Conservation (phyloP, 1,284 basidiomycete species). For the Xerocomus nothofagi region DNA sequence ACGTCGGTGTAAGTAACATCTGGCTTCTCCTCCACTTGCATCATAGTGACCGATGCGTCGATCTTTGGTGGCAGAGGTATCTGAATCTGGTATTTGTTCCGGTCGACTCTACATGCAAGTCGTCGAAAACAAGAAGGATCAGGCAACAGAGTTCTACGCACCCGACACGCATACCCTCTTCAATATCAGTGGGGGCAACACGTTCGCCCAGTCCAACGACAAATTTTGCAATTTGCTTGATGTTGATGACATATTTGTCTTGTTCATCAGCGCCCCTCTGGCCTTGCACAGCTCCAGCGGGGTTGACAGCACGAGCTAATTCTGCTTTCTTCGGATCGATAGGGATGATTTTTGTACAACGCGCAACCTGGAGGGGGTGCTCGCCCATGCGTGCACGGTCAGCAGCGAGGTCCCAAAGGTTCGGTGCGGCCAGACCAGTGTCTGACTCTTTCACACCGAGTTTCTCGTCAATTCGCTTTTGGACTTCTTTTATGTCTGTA, state of each 20-base stretch:
- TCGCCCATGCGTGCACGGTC: slow-evolving; percentile 90
- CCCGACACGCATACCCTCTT: slow-evolving; percentile 99
- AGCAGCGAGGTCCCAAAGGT: slow-evolving; percentile 92
- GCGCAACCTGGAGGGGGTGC: slow-evolving; percentile 94
- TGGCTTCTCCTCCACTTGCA: slow-evolving; percentile 99
- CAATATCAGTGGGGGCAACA: slow-evolving; percentile 97
- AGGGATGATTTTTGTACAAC: slow-evolving; percentile 98
- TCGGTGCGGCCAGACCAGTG: slow-evolving; percentile 95
- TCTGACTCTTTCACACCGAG: slow-evolving; percentile 98
- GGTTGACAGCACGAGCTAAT: slow-evolving; percentile 70
- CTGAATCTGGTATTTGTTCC: slow-evolving; percentile 98
- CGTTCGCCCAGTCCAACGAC: slow-evolving; percentile 97
- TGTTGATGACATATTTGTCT: slow-evolving; percentile 99
- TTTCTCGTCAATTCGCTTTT: slow-evolving; percentile 97
- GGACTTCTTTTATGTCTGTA: slow-evolving; percentile 92
- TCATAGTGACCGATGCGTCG: slow-evolving; percentile 99
- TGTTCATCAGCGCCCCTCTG: slow-evolving; percentile 94
- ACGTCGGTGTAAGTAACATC: slow-evolving; percentile 98
- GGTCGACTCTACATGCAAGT: slow-evolving; percentile 63
- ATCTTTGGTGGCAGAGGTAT: slow-evolving; percentile 99
- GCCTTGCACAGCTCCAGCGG: slow-evolving; percentile 73
- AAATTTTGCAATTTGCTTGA: slow-evolving; percentile 99
- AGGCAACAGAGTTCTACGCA: slow-evolving; percentile 40
- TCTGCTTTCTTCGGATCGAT: slow-evolving; percentile 72
- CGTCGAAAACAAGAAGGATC: background rate